Conservation (phyloP, 495 filamentous ascomycete genomes). For the Neurospora sp. region DNA sequence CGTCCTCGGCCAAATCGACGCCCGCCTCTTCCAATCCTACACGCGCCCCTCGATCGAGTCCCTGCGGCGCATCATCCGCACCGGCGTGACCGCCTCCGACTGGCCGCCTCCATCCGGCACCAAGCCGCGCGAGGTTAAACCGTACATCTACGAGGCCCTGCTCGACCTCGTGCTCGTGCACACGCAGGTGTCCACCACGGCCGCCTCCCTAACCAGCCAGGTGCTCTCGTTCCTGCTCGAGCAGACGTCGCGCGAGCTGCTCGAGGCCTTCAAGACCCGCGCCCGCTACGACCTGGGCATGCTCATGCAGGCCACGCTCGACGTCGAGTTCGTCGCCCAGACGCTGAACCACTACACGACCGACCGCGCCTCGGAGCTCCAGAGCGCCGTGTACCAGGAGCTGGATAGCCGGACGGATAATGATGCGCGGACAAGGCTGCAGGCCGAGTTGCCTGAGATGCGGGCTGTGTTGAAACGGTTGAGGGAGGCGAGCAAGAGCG, state of each 20-base stretch:
- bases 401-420: conserved; percentile 79
- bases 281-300: conserved; percentile 60
- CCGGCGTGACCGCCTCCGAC: conserved; percentile 56
- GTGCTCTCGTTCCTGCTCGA: conserved; percentile 76
- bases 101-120: conserved; percentile 54
- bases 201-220: conserved; percentile 54
- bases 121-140: conserved; percentile 63
- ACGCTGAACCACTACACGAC: conserved; percentile 80
- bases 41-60: conserved; percentile 57
- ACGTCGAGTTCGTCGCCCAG: conserved; percentile 94
- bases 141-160: conserved; percentile 82
- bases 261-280: conserved; percentile 59
- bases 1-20: conserved; percentile 80
- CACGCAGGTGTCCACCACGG: conserved; percentile 80
- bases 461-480: conserved; percentile 70
- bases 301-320: conserved; percentile 92
- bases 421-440: conserved; percentile 64
- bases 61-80: conserved; percentile 52
- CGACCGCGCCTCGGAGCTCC: conserved; percentile 64
- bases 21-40: conserved; percentile 81
- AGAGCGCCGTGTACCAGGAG: conserved; percentile 82
- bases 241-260: conserved; percentile 57
- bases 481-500: conserved; percentile 69
- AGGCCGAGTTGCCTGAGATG: conserved; percentile 84
- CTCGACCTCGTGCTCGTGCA: conserved; percentile 79